Evolutionary conservation across 331 rosid species (phyloP).

Genomic region (Malus hybrid): DNA sequence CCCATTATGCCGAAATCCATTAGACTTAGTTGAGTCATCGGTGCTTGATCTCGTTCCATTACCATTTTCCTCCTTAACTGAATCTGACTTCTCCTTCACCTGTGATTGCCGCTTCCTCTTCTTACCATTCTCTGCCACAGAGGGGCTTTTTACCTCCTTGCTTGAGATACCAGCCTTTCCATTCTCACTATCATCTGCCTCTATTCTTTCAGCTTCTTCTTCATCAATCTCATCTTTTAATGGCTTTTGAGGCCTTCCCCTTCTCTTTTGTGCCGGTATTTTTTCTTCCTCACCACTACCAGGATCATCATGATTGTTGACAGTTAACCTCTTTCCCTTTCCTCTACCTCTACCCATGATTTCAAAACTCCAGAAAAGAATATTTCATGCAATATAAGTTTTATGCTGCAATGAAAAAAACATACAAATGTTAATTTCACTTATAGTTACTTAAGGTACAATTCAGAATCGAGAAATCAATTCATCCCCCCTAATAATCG

Average conservation of each 20-base stretch:
- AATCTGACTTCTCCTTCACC: conserved; percentile 63
- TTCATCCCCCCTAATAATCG: not conserved
- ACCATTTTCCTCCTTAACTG: conserved; percentile 67
- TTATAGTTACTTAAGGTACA: not conserved
- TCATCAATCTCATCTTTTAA: conserved; percentile 75
- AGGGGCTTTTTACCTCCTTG: conserved; percentile 53
- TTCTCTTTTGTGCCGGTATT: conserved; percentile 71
- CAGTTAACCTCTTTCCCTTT: conserved; percentile 72
- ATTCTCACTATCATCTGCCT: conserved; percentile 55
- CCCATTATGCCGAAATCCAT: conserved; percentile 84
- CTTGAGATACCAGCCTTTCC: conserved; percentile 39
- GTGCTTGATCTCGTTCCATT: conserved; percentile 50
- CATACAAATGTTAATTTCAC: not conserved
- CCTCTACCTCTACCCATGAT: conserved; percentile 96
- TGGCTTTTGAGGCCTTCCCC: conserved; percentile 89
- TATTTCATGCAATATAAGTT: conserved; percentile 38
- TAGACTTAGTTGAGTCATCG: conserved; percentile 57
- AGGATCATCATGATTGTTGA: conserved; percentile 62
- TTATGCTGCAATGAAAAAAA: conserved; percentile 26
- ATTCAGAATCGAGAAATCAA: not conserved
- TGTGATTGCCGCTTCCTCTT: conserved; percentile 61
- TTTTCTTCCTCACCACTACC: conserved; percentile 92
- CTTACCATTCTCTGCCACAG: conserved; percentile 58
- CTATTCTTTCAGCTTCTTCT: conserved; percentile 63
- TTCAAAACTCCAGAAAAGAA: conserved; percentile 28